phyloP scores from a whole-genome alignment of 371 early-diverging fungal genomes.

The Conidiobolus incongruus region DNA sequence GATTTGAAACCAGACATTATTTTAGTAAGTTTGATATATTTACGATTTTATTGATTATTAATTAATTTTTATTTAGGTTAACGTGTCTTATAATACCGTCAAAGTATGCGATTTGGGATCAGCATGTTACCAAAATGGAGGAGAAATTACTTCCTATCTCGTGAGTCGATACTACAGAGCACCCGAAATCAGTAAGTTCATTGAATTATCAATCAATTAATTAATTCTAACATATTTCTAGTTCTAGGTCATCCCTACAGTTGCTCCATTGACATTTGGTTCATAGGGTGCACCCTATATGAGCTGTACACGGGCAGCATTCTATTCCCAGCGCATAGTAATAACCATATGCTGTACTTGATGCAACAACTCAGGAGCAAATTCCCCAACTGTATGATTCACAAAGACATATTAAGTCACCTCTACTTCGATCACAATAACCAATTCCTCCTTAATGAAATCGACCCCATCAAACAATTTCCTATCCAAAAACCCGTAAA shows the following conservation, averaged over 20 bases:
- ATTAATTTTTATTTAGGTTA: constrained; percentile 11
- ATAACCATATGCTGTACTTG: constrained; percentile 86
- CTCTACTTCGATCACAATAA: constrained; percentile 73
- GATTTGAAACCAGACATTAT: constrained; percentile 98
- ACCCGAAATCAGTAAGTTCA: constrained; percentile 92
- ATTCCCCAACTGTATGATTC: constrained; percentile 57
- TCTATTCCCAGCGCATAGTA: constrained; percentile 77
- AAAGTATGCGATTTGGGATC: constrained; percentile 91
- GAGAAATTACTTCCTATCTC: constrained; percentile 84
- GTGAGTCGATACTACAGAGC: constrained; percentile 97
- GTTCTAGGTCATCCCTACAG: constrained; percentile 79
- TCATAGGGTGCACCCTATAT: constrained; percentile 92
- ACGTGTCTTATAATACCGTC: constrained; percentile 47
- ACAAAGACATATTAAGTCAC: constrained; percentile 48
- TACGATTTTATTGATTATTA: not conserved
- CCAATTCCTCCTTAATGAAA: constrained; percentile 35
- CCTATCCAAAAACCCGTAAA: constrained; percentile 8
- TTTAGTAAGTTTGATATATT: constrained; percentile 36
- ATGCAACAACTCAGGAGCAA: constrained; percentile 91
- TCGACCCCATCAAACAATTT: constrained; percentile 41
- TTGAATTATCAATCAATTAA: too few relatives aligned
- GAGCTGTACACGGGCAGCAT: constrained; percentile 91
- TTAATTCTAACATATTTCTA: too few relatives aligned
- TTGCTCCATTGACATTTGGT: constrained; percentile 89
- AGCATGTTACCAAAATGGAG: constrained; percentile 64